Percentiles rank a stretch among this genome's conserved stretches.
Evolutionary conservation across 108 stramenopile species (phyloP).

Genomic region (Schizochytrium sp.): DNA sequence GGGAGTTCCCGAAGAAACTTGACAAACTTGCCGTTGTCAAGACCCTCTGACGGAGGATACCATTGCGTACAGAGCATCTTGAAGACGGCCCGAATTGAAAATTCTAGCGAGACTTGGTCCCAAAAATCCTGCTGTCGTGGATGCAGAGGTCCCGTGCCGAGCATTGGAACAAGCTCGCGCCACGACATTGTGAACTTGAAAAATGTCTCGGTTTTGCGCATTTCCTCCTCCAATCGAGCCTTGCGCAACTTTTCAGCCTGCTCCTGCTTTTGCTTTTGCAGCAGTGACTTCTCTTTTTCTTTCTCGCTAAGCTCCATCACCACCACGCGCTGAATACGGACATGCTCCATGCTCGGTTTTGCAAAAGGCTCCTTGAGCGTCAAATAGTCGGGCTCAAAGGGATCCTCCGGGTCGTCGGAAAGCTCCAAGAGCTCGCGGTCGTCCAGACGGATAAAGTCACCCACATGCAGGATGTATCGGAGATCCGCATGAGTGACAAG

Average conservation of each 20-base stretch:
- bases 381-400: neutral
- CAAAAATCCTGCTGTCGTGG: neutral
- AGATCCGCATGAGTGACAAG: neutral
- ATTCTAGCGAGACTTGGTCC: neutral
- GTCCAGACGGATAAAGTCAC: neutral
- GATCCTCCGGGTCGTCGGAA: neutral
- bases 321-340: neutral
- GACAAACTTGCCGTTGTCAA: conserved; percentile 1
- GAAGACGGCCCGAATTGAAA: neutral
- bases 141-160: neutral
- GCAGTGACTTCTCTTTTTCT: neutral
- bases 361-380: neutral
- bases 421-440: neutral
- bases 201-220: neutral
- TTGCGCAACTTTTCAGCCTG: neutral
- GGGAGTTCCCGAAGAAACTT: neutral
- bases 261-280: conserved; percentile 1
- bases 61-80: neutral
- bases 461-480: neutral
- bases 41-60: neutral
- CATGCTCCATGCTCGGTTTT: neutral
- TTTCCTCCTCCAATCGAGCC: neutral
- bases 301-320: neutral
- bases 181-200: neutral
- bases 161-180: neutral